Evolutionary conservation across 495 filamentous ascomycete species (phyloP).

Genomic region (Talaromyces ruber): DNA sequence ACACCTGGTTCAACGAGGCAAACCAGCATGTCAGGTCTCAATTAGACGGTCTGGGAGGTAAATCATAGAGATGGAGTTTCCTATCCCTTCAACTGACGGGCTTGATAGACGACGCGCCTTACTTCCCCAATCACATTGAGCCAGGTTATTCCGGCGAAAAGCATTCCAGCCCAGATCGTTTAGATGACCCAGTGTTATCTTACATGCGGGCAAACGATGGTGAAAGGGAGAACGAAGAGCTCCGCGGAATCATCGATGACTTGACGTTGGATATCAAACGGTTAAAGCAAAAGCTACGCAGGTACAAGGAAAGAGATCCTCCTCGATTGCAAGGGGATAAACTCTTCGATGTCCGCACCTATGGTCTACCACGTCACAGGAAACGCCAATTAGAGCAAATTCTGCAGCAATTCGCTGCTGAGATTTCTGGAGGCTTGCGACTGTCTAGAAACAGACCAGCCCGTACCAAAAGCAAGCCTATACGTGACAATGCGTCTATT

Average conservation of each 20-base stretch:
- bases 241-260: constrained; percentile 62
- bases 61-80: background rate
- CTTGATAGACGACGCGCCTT: constrained; percentile 42
- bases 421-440: background rate
- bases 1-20: constrained; percentile 17
- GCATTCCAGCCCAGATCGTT: constrained; percentile 6
- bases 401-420: constrained; percentile 54
- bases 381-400: constrained; percentile 67
- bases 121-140: constrained; percentile 25
- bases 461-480: background rate
- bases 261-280: constrained; percentile 63
- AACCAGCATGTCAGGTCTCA: constrained; percentile 15
- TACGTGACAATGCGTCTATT: background rate
- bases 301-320: constrained; percentile 55
- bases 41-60: constrained; percentile 1
- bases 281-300: constrained; percentile 58
- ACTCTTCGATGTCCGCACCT: constrained; percentile 68
- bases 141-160: constrained; percentile 10
- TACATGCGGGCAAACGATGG: constrained; percentile 20
- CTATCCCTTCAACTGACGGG: background rate
- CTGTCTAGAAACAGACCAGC: background rate
- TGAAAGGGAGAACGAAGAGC: constrained; percentile 49
- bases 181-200: constrained; percentile 10
- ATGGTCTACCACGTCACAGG: constrained; percentile 55
- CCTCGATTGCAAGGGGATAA: constrained; percentile 52